A percentile compares a stretch with the other conserved stretches of the same genome.
Evolutionary conservation across 169 alveolate genomes (phyloP).

Genomic region (Plasmodium malariae): DNA sequence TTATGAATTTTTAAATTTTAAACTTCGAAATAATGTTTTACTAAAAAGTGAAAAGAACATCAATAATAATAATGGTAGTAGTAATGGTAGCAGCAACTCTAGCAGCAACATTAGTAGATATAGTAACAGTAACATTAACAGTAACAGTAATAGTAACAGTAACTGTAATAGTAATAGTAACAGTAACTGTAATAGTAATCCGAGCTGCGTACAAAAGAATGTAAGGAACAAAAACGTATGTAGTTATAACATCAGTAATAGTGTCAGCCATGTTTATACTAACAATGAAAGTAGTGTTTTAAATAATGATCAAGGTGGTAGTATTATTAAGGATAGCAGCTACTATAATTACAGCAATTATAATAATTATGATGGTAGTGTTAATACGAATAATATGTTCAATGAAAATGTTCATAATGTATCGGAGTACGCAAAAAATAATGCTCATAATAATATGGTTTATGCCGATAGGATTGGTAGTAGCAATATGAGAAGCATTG

Average conservation of each 20-base stretch:
- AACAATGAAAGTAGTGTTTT: background rate
- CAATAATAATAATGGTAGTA: background rate
- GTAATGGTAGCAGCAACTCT: background rate
- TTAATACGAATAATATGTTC: too few relatives aligned
- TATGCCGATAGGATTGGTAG: too few relatives aligned
- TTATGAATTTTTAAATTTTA: slow-evolving; percentile 17
- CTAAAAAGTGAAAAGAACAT: background rate
- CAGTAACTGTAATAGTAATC: background rate
- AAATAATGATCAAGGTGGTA: background rate
- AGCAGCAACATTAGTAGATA: background rate
- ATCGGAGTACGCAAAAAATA: background rate
- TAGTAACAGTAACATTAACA: background rate
- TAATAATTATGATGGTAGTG: too few relatives aligned
- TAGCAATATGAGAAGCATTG: background rate
- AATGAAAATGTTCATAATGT: too few relatives aligned
- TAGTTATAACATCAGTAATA: background rate
- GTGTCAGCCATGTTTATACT: background rate
- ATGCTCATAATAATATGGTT: background rate
- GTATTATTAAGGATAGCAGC: too few relatives aligned
- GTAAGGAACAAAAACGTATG: too few relatives aligned
- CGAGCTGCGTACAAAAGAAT: too few relatives aligned
- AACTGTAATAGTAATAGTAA: background rate
- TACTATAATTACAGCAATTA: too few relatives aligned
- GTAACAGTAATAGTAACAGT: background rate
- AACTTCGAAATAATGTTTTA: background rate